phyloP scores from a whole-genome alignment of 805 yeast species.

The Barnettozyma wickerhamii region DNA sequence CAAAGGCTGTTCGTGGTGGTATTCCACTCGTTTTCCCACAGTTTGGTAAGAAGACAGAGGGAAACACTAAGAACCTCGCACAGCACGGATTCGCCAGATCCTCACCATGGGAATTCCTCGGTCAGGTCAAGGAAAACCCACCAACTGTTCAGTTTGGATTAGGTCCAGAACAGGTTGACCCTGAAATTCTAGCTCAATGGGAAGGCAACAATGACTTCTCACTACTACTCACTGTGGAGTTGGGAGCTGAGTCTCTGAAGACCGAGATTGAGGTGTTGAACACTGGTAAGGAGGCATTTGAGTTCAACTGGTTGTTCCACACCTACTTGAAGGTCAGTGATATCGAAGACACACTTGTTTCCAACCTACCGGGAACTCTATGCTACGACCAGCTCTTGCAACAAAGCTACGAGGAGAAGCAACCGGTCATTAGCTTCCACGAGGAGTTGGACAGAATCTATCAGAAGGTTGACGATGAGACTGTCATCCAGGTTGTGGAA shows the following conservation, averaged over 20 bases:
- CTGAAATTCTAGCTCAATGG: conserved; percentile 60
- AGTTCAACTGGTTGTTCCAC: conserved; percentile 94
- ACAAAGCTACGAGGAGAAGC: conserved; percentile 58
- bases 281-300: conserved; percentile 57
- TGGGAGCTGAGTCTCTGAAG: conserved; percentile 52
- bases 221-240: conserved; percentile 60
- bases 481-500: conserved; percentile 62
- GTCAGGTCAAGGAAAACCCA: conserved; percentile 66
- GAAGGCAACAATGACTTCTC: conserved; percentile 61
- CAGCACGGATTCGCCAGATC: conserved; percentile 97
- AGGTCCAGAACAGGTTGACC: conserved; percentile 76
- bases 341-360: conserved; percentile 70
- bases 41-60: conserved; percentile 66
- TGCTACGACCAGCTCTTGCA: conserved; percentile 75
- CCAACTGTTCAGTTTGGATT: conserved; percentile 88
- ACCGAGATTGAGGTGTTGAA: conserved; percentile 77
- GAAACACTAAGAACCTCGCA: conserved; percentile 63
- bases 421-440: conserved; percentile 68
- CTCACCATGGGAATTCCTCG: conserved; percentile 90
- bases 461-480: conserved; percentile 49
- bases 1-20: conserved; percentile 96
- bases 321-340: conserved; percentile 77
- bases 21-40: conserved; percentile 95
- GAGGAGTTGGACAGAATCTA: conserved; percentile 88
- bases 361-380: conserved; percentile 68